A percentile compares a stretch with the other conserved stretches of the same genome.
Evolutionary conservation across 768 basidiomycete species (phyloP).

Genomic region (Leccinum obscurum): DNA sequence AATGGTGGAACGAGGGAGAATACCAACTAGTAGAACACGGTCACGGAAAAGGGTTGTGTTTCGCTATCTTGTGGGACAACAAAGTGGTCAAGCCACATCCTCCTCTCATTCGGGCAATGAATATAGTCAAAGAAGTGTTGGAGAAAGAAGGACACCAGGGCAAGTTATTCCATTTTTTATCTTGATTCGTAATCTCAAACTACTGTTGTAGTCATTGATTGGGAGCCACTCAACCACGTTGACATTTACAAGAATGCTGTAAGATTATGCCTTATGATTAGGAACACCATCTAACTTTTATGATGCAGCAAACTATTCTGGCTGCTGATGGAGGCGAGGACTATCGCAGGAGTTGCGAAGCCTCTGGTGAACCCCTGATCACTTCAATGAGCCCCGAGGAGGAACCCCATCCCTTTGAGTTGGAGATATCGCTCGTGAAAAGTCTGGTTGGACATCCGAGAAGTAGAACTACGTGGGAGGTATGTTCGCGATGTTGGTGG

Average conservation of each 20-base stretch:
- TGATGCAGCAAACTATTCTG: constrained; percentile 37
- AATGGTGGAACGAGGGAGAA: constrained; percentile 59
- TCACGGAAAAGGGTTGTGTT: constrained; percentile 49
- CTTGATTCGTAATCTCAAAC: constrained; percentile 4
- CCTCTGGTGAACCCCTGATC: constrained; percentile 45
- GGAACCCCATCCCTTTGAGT: constrained; percentile 38
- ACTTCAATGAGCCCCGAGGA: constrained; percentile 37
- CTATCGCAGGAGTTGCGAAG: constrained; percentile 34
- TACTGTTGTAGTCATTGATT: constrained; percentile 51
- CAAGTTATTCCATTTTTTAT: constrained; percentile 23
- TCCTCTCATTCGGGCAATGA: constrained; percentile 62
- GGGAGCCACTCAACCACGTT: constrained; percentile 57
- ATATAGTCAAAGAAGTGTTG: constrained; percentile 58
- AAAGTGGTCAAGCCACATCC: constrained; percentile 60
- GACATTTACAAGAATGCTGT: constrained; percentile 34
- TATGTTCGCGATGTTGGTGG: constrained; percentile 11
- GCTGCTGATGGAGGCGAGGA: constrained; percentile 45
- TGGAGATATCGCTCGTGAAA: constrained; percentile 45
- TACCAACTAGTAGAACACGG: constrained; percentile 65
- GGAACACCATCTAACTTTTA: neutral
- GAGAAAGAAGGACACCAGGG: constrained; percentile 67
- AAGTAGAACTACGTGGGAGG: constrained; percentile 45
- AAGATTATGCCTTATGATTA: neutral
- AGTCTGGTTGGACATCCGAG: constrained; percentile 45
- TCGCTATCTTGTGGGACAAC: constrained; percentile 70